phyloP scores from a whole-genome alignment of 345 rosid genomes.

The Gossypium turneri region DNA sequence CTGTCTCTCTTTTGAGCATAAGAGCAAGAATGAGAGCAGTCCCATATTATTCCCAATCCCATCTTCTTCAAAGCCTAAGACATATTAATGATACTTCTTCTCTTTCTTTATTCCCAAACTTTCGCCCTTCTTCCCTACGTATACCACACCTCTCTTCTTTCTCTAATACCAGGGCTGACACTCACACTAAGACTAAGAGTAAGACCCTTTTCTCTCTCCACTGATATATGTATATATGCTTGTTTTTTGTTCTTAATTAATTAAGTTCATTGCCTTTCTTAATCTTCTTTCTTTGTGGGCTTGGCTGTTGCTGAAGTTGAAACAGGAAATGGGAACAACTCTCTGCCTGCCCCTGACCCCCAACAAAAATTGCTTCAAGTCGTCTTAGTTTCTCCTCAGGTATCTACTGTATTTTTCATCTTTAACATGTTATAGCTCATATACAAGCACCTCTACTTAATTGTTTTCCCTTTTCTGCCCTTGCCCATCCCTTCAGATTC shows the following conservation, averaged over 20 bases:
- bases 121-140: too few species aligned
- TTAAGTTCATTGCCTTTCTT: background rate
- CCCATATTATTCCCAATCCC: background rate
- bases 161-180: background rate
- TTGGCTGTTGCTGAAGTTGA: conserved; percentile 30
- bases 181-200: background rate
- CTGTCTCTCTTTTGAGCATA: background rate
- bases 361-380: conserved; percentile 68
- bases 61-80: background rate
- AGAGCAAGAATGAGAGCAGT: background rate
- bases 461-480: background rate
- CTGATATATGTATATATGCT: background rate
- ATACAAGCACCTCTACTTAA: background rate
- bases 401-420: conserved; percentile 10
- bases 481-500: conserved; percentile 48
- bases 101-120: background rate
- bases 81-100: background rate
- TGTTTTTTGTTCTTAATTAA: background rate
- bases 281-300: background rate
- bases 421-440: background rate
- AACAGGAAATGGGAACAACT: conserved; percentile 31
- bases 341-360: conserved; percentile 35
- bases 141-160: background rate
- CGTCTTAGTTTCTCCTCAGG: conserved; percentile 95
- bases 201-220: background rate